A percentile compares a stretch with the other conserved stretches of the same genome.
Conservation (phyloP, 768 basidiomycete species). For the Lactarius evosmus region DNA sequence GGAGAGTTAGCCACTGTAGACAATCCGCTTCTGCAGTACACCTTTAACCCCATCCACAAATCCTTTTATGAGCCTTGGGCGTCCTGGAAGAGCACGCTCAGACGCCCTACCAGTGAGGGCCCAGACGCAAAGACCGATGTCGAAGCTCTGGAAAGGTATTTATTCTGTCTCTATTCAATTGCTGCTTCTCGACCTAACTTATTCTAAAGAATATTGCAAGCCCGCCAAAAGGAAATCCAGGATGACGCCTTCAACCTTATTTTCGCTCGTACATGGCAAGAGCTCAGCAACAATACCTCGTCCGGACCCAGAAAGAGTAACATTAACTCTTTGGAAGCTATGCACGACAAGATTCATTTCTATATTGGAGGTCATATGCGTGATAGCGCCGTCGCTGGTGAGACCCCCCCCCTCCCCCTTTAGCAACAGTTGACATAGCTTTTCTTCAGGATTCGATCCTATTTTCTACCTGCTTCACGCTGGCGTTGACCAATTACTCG, state of each 20-base stretch:
- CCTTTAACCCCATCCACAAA: conserved; percentile 34
- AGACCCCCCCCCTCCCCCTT: too few relatives aligned
- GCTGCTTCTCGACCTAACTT: too few relatives aligned
- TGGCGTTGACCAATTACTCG: conserved; percentile 51
- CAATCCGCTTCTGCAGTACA: conserved; percentile 39
- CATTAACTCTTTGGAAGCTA: too few relatives aligned
- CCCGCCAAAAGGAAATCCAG: too few relatives aligned
- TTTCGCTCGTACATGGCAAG: too few relatives aligned
- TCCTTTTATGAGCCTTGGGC: conserved; percentile 15
- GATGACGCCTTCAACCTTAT: conserved; percentile 13
- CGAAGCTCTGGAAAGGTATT: conserved; percentile 32
- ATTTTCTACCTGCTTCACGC: conserved; percentile 53
- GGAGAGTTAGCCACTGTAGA: conserved; percentile 32
- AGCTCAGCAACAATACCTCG: too few relatives aligned
- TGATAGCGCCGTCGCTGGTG: conserved; percentile 35
- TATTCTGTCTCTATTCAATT: background rate
- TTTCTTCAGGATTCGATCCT: conserved; percentile 46
- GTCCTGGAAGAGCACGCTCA: conserved; percentile 19
- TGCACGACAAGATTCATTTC: conserved; percentile 44
- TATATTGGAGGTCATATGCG: conserved; percentile 29
- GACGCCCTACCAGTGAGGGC: conserved; percentile 10
- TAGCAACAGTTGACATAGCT: conserved; percentile 7
- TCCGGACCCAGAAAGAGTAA: too few relatives aligned
- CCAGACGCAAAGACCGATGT: conserved; percentile 30
- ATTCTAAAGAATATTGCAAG: too few relatives aligned